Conservation (phyloP, 1,284 basidiomycete species). For the Exsudoporus floridanus region DNA sequence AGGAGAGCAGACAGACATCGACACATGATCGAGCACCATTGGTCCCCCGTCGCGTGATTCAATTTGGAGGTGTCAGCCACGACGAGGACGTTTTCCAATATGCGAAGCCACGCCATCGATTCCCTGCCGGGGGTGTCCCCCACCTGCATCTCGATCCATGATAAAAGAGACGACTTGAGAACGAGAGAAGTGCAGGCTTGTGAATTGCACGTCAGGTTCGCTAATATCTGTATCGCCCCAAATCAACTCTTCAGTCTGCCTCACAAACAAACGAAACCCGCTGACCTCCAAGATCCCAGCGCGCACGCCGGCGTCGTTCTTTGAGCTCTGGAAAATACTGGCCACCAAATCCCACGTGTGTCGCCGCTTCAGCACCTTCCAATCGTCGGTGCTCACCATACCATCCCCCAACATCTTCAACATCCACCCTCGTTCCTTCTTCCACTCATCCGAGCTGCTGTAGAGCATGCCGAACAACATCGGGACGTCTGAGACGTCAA, state of each 20-base stretch:
- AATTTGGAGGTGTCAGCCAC: slow-evolving; percentile 40
- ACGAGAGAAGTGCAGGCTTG: slow-evolving; percentile 69
- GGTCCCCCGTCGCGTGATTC: slow-evolving; percentile 49
- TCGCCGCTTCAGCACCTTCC: slow-evolving; percentile 76
- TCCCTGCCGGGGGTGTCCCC: slow-evolving; percentile 36
- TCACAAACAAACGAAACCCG: background rate
- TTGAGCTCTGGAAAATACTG: slow-evolving; percentile 71
- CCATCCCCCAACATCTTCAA: slow-evolving; percentile 71
- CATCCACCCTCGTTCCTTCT: slow-evolving; percentile 87
- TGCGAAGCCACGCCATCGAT: slow-evolving; percentile 60
- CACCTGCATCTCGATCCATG: slow-evolving; percentile 81
- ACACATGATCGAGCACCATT: slow-evolving; percentile 55
- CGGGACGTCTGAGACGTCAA: slow-evolving; percentile 59
- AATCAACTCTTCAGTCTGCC: background rate
- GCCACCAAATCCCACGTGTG: slow-evolving; percentile 88
- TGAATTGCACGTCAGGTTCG: slow-evolving; percentile 64
- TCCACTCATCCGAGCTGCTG: slow-evolving; percentile 70
- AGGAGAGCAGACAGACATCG: slow-evolving; percentile 52
- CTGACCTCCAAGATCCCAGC: slow-evolving; percentile 66
- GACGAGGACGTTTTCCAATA: slow-evolving; percentile 68
- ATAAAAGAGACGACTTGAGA: slow-evolving; percentile 64
- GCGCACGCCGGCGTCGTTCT: slow-evolving; percentile 53
- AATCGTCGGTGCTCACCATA: slow-evolving; percentile 72
- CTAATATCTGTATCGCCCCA: slow-evolving; percentile 53
- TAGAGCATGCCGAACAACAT: slow-evolving; percentile 80